Percentiles rank a stretch among this genome's conserved stretches.
phyloP scores from a whole-genome alignment of 768 basidiomycete genomes.

The Naganishia antarctica region DNA sequence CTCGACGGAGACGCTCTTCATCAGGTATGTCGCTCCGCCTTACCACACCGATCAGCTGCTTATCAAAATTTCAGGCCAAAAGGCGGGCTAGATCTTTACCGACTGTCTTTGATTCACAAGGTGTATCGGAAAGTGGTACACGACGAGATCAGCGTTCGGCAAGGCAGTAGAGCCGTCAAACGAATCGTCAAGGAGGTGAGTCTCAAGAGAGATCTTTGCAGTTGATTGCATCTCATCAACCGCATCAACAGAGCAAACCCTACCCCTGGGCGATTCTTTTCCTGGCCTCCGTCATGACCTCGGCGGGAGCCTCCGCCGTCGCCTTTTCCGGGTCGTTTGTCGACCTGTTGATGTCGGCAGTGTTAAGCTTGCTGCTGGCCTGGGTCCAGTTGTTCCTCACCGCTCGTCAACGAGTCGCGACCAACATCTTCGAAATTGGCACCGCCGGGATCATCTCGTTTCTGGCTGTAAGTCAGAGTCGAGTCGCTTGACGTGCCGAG shows the following conservation, averaged over 20 bases:
- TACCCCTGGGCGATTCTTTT: conserved; percentile 32
- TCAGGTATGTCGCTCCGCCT: conserved; percentile 16
- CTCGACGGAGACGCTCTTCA: conserved; percentile 45
- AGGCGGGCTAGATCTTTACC: conserved; percentile 44
- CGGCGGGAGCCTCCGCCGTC: conserved; percentile 36
- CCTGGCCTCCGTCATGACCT: conserved; percentile 32
- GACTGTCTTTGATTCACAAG: conserved; percentile 40
- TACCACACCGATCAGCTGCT: neutral
- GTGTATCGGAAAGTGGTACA: conserved; percentile 44
- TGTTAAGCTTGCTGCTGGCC: conserved; percentile 33
- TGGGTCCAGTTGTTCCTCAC: conserved; percentile 34
- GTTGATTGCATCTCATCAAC: neutral
- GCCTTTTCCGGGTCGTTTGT: conserved; percentile 41
- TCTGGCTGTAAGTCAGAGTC: conserved; percentile 32
- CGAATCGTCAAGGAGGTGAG: conserved; percentile 35
- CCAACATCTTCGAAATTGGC: conserved; percentile 40
- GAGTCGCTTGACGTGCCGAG: too few relatives aligned
- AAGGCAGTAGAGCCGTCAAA: conserved; percentile 39
- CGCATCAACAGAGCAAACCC: conserved; percentile 18
- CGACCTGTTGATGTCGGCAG: conserved; percentile 38
- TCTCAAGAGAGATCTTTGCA: neutral
- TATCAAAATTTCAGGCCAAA: conserved; percentile 24
- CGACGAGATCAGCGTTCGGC: conserved; percentile 42
- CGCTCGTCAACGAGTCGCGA: conserved; percentile 32
- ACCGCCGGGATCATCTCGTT: conserved; percentile 41